Evolutionary conservation across 495 filamentous ascomycete species (phyloP), one percentile per base, ranked within the genome.

Genomic region (Astrothelium macrocarpum): DNA sequence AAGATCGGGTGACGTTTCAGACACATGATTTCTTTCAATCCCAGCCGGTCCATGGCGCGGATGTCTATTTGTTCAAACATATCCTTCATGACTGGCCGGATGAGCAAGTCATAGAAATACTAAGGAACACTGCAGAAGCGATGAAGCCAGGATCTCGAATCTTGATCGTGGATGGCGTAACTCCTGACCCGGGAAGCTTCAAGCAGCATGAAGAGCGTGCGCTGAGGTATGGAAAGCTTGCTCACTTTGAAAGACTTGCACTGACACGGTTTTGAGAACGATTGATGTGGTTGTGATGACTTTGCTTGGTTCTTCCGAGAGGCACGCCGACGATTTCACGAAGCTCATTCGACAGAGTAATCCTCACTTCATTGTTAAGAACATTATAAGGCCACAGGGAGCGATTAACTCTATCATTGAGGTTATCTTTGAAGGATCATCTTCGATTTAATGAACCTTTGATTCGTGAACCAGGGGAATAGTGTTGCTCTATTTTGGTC

Each of bases 81-180:
- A 58, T 67, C 2, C 59, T 67, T 0, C 65, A 67, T 26, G 53
- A 60, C 62, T 64, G 62, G 62, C 39, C 62, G 36, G 62, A 59
- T 20, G 49, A 31, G 3, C 10, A 59, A 20, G 31, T 25, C 62
- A 5, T 18, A 5, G 5, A 36, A 16, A 31, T 64, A 12, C 49
- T 64, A 3, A 39, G 31, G 43, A 26, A 63, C 25, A 18, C 34
- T 36, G 18, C 25, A 3, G 23, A 4, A 4, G 61, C 53, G 3
- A 64, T 64, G 49, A 64, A 25, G 25, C 10, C 46, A 1, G 49
- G 49, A 20, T 64, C 23, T 5, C 45, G 60, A 20, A 26, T 60
- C 11, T 25, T 64, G 20, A 46, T 25, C 11, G 32, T 31, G 0
- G 49, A 34, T 20, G 49, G 45, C 0, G 45, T 49, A 20, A n/a